Base-by-base conservation (phyloP, 2,329 filamentous ascomycete species). In the Aschersonia sp. region DNA sequence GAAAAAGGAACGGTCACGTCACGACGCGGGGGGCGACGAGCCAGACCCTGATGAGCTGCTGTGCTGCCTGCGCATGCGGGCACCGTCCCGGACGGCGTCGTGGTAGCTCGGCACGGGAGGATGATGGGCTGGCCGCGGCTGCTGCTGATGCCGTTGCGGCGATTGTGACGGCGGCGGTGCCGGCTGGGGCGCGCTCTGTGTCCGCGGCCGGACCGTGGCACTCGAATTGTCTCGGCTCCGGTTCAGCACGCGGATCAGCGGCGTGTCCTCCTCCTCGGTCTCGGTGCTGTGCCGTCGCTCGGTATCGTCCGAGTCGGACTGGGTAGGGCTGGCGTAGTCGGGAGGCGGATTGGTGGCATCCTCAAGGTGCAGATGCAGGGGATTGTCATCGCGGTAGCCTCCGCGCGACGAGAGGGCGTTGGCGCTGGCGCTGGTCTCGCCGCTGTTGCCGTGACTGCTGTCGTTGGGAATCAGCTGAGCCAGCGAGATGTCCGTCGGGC, bases 401-500 rank as follows among this genome's bases (percentile, higher is more conserved):
- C 54, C 54, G 32, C 57, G 53, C 5, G 59, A 54, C 37, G 56
- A 51, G 6, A 58, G 54, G 47, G 48, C 37, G 9, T 33, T 50
- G 45, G 52, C 42, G 50, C 56, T 55, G 56, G 49, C 51, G 60
- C 67, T 53, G 55, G 22, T 55, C 55, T 49, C 51, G 60, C 67
- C 53, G 55, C 58, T 64, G 49, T 88, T 86, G 58, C 87, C 86
- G n/a, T 72, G 77, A 22, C 22, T 22, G 48, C 80, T 76, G 55
- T 89, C 83, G 52, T 68, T 72, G 4, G 75, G 84, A 43, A 86
- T 81, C 47, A 96, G 75, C 58, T 90, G 87, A 31, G 89, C 86
- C 44, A 98, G 76, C 7, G 89, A 96, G 54, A 98, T 98, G 63
- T 97, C 92, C 9, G 92, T 97, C 7, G 92, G 89, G 58, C 87